These are phyloP conservation scores for Fusarium metavorans DNA, from an alignment of 2,329 filamentous ascomycete species.

Conservation along the genomic window DNA sequence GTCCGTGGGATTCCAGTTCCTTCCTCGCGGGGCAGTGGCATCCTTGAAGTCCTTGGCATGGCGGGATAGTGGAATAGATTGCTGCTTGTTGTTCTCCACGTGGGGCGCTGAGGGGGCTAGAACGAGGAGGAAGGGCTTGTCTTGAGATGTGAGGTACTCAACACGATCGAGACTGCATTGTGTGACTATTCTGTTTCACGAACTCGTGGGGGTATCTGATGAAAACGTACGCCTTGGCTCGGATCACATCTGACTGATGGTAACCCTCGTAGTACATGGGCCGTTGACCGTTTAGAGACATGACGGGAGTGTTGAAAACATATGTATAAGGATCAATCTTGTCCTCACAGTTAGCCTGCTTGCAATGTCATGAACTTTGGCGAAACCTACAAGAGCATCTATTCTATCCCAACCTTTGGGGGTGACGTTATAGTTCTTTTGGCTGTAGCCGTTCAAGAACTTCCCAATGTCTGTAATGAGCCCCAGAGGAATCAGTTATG, in stretches of 20 bases:
- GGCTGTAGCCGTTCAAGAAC: not conserved
- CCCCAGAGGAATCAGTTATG: not conserved
- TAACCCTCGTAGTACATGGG: constrained; percentile 16
- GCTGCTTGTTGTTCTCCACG: constrained; percentile 35
- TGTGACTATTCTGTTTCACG: not conserved
- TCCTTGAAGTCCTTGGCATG: constrained; percentile 70
- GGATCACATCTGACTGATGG: constrained; percentile 21
- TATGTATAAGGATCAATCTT: constrained; percentile 11
- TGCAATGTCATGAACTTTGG: not conserved
- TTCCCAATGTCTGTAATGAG: not conserved
- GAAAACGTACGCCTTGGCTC: constrained; percentile 17
- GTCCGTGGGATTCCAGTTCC: constrained; percentile 70
- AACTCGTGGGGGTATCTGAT: not conserved
- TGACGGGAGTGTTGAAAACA: constrained; percentile 10
- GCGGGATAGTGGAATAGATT: constrained; percentile 56
- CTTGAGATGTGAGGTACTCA: constrained; percentile 10
- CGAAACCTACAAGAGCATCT: not conserved
- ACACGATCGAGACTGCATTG: constrained; percentile 8
- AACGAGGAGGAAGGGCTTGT: constrained; percentile 55
- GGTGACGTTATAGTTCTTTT: not conserved
- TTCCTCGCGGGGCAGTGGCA: constrained; percentile 68
- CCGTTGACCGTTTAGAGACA: constrained; percentile 11
- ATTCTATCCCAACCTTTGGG: not conserved
- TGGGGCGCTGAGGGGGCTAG: too few species aligned
- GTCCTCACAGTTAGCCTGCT: not conserved